Base-by-base conservation (phyloP, 2,329 filamentous ascomycete species). In the Diaporthe citrichinensis region DNA sequence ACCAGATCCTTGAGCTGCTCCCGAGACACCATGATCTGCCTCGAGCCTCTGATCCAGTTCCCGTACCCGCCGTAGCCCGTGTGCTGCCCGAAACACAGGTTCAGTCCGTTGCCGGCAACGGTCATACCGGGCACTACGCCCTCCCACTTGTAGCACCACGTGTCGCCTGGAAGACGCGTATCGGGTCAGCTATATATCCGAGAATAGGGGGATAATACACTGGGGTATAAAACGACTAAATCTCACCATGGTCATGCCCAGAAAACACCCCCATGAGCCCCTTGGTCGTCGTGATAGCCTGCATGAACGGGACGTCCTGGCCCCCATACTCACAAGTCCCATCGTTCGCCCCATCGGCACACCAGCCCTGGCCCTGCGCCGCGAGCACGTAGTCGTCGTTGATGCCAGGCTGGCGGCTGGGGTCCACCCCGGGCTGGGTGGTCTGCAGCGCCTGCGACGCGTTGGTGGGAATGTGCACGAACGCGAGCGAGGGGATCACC, bases 41-140 rank as follows among this genome's bases (percentile, higher is more conserved):
- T 78, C 6, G 88, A 87, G 1, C 92, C 93, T 0, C 92, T 88
- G 14, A 88, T 88, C 90, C 90, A 93, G 61, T 86, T 85, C 0
- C 92, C 91, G 78, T 94, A 94, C 0, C 93, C 93, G 0, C 92
- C 93, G 73, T 94, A 94, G 0, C 93, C 93, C 0, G 91, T 89
- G 78, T 93, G 92, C 78, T 93, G 90, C 7, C 91, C 91, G 78
- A 90, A 91, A 73, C 82, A 84, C 15, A 83, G 69, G 59, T 78
- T 81, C 14, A 84, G 61, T 17, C 83, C 86, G 82, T 84, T 88
- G 82, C 79, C 82, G 2, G 81, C 78, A 2, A 84, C 81, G 1
- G 78, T 76, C 76, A 79, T 77, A 8, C 77, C 78, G 2, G 76
- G 74, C 3, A 81, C 74, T 23, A 53, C 36, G 20, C 69, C 71